Evolutionary conservation across 2,329 filamentous ascomycete species (phyloP), one percentile per base, ranked within the genome.

Genomic region (Trichoderma harzianum): DNA sequence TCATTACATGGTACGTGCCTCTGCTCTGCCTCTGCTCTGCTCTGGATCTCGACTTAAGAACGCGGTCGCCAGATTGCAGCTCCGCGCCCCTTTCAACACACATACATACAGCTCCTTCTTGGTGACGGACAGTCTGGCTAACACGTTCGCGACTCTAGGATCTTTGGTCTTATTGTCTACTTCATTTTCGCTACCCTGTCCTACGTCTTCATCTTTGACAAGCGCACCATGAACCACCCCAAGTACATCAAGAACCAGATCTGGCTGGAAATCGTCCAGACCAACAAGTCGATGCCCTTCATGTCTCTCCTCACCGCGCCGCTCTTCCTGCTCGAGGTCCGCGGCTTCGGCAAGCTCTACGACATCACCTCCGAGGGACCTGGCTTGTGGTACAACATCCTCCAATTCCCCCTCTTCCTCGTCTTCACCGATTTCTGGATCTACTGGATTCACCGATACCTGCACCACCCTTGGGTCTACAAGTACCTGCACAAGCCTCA

Each of bases 211-310:
- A 87, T 98, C 79, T 98, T 97, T 84, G 95, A 98, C 83, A 96
- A 98, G 83, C 88, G 90, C 55, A 96, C 93, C 58, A 90, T 95
- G 83, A 86, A 93, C 67, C 95, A 98, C 81, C 95, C 95, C 62
- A 96, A 96, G 79, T 98, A 95, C 82, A 91, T 98, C 79, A 97
- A 96, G 84, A 95, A 97, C 83, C 95, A 98, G 82, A 91, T 98
- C 74, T 85, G 87, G 72, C 88, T 94, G 77, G 95, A 98, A 81
- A 97, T 98, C 78, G 85, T 86, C 74, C 94, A 97, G 83, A 90
- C 95, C 74, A 89, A 91, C 83, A 81, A 83, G 61, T 86, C 94
- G 47, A 91, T 98, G 85, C 95, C 95, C 24, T 80, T 90, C 79
- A 97, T 98, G 91, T 88, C 94, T 65, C 75, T 95, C 72, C 87